phyloP scores from a whole-genome alignment of 2,329 filamentous ascomycete species.

The Juglanconis sp. region DNA sequence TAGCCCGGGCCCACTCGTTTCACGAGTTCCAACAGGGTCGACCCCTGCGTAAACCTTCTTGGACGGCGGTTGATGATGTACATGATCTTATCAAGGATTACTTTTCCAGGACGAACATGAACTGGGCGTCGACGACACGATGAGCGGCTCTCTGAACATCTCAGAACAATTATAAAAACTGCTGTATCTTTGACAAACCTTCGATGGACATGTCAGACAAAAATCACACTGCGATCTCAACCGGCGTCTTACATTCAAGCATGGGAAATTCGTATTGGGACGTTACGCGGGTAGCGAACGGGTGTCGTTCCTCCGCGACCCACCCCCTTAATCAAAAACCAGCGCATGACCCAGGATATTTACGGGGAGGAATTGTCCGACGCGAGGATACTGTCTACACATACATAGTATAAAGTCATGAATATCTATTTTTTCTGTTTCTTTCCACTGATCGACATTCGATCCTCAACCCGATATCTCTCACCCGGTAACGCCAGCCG shows the following conservation, averaged over 20 bases:
- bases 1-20: background rate
- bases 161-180: too few relatives aligned
- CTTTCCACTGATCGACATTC: background rate
- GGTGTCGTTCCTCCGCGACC: background rate
- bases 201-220: too few relatives aligned
- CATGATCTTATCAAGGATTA: too few relatives aligned
- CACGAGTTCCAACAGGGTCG: background rate
- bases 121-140: too few relatives aligned
- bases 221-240: too few relatives aligned
- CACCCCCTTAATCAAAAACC: constrained; percentile 3
- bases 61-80: too few relatives aligned
- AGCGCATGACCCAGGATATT: background rate
- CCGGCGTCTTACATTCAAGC: too few relatives aligned
- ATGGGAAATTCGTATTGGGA: background rate
- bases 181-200: too few relatives aligned
- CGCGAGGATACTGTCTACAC: background rate
- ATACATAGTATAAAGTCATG: background rate
- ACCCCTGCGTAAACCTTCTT: background rate
- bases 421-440: background rate
- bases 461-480: background rate
- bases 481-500: background rate
- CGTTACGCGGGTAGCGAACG: background rate
- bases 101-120: too few relatives aligned
- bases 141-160: too few relatives aligned
- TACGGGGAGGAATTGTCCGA: background rate